Evolutionary conservation across 2,329 filamentous ascomycete genomes (phyloP), one percentile per base, ranked within the genome.

Genomic region (Pyrenochaeta sp.): DNA sequence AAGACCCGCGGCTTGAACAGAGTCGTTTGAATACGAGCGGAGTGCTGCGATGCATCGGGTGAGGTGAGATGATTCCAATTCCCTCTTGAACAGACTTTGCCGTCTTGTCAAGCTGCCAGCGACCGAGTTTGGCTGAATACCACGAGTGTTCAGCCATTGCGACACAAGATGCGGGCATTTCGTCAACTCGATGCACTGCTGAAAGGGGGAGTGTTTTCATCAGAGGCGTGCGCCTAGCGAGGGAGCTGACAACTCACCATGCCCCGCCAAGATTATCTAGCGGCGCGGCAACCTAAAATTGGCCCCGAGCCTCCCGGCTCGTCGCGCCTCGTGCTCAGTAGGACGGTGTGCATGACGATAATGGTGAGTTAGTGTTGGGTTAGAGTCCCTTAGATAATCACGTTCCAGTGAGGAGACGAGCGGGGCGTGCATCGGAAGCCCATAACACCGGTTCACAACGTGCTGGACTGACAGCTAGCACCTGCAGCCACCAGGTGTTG

Each of bases 211-310:
- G 27, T 41, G 37, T 17, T 19, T 28, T 22, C 5, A 26, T n/a
- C 26, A 27, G 19, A 26, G 24, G 20, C 27, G 31, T 7, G 27
- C 8, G 29, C 11, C 13, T 8, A 21, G 15, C 13, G 20, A 41
- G 17, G 28, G 20, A 6, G 27, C 5, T 36, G 40, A 31, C 40
- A 43, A 43, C 34, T 13, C 14, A 18, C 4, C 24, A 18, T 15
- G 18, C 26, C 7, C 4, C 26, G 34, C 38, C 44, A 15, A 47
- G 38, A 31, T 42, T n/a, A 47, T 42, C 44, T 47, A 47, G 44
- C 29, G 44, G 44, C 44, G 38, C 39, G 44, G 44, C 44, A 20
- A 17, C 10, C 43, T 47, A 47, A 47, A 28, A 42, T 42, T 47
- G 42, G 20, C 24, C 17, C 24, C 5, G 9, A 27, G 24, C 24